These are phyloP conservation scores for Capsella rubella DNA, from an alignment of 441 rosid genomes.

Conservation along the genomic window DNA sequence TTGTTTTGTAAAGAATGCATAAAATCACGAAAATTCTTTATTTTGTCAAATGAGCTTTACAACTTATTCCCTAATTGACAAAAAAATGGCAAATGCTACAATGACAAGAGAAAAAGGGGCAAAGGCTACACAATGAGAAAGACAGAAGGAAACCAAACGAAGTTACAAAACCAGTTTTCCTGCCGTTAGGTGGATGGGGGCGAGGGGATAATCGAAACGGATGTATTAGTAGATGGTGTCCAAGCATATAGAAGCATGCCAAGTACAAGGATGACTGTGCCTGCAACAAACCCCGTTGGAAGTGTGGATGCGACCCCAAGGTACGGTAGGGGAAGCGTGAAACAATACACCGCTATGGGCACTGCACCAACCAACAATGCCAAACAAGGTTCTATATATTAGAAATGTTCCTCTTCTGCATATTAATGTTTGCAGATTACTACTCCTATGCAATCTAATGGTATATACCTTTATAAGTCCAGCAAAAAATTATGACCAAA, in stretches of 20 bases:
- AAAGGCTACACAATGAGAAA: slow-evolving; percentile 13
- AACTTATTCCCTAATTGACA: slow-evolving; percentile 4
- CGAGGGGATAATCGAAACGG: slow-evolving; percentile 32
- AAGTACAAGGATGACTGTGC: slow-evolving; percentile 71
- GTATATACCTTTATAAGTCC: not conserved
- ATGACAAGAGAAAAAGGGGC: slow-evolving; percentile 10
- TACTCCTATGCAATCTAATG: not conserved
- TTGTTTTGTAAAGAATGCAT: slow-evolving; percentile 6
- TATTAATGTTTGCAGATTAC: not conserved
- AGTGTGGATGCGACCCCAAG: slow-evolving; percentile 82
- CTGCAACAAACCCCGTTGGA: slow-evolving; percentile 83
- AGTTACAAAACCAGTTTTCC: slow-evolving; percentile 26
- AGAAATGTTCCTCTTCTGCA: not conserved
- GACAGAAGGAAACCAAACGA: not conserved
- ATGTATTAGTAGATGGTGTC: slow-evolving; percentile 56
- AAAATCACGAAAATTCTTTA: not conserved
- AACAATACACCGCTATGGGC: slow-evolving; percentile 75
- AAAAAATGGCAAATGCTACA: slow-evolving; percentile 13
- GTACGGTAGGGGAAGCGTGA: slow-evolving; percentile 90
- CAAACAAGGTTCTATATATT: slow-evolving; percentile 11
- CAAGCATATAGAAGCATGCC: slow-evolving; percentile 84
- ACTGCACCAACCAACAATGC: slow-evolving; percentile 50
- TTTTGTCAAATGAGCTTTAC: slow-evolving; percentile 10
- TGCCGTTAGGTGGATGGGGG: slow-evolving; percentile 35
- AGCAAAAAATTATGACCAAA: not conserved